Base-by-base conservation (phyloP, 257 asterid species). In the Penstemon davidsonii region DNA sequence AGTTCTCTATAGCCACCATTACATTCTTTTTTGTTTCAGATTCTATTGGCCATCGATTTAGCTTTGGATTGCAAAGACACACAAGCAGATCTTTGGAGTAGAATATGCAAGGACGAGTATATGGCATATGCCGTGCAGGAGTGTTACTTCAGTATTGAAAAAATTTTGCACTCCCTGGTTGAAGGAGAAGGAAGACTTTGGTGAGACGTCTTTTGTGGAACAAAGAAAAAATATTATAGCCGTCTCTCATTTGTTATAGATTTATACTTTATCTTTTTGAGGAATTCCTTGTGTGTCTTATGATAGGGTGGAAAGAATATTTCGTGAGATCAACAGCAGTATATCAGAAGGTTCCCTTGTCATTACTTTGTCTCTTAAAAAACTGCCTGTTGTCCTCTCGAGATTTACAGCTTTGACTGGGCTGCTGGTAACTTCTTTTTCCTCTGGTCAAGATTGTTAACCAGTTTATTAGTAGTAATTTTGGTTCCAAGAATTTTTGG, bases 71-170 rank as follows among this genome's bases (percentile, higher is more conserved):
- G 97, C 87, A 87, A 91, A 84, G 99, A 94, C 75, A 79, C 88
- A 25, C 99, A 94, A 73, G 80, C 71, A 68, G 96, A 91, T 74
- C 95, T 94, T 54, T 94, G 99, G 99, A 79, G 68, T 73, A 87
- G 97, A 80, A 86, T 94, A 78, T 47, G 87, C 79, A 87, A 87
- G 85, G 99, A 94, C 77, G 95, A 94, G 68, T 94, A 94, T 81
- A 91, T 94, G 99, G 96, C 96, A 52, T 94, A 90, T 78, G 97
- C 99, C 73, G 97, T 94, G 67, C 92, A 82, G 78, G 99, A 94
- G 82, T 94, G 99, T 80, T 94, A 90, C 72, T 83, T 83, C 76
- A 87, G 96, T 70, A 82, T 91, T 52, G 99, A 91, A 76, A 94
- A 86, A 66, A 88, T 94, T 62, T 77, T 94, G 82, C 91, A 83